Percentiles rank a stretch among this genome's conserved stretches.
Evolutionary conservation across 495 filamentous ascomycete genomes (phyloP).

Genomic region (Jackrogersella multiformis): DNA sequence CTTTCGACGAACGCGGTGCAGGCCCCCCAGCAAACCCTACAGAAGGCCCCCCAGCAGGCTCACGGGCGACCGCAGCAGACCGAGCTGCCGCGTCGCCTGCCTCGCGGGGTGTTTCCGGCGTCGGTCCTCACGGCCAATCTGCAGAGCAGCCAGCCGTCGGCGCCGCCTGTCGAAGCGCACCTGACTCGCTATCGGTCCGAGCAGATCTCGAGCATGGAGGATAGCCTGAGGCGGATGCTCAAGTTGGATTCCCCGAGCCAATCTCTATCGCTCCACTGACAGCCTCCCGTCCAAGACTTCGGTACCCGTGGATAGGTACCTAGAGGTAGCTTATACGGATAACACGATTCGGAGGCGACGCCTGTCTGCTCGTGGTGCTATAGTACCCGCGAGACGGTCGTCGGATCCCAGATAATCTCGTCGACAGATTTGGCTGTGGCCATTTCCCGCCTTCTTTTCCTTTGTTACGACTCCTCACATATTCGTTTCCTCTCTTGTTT

Average conservation of each 20-base stretch:
- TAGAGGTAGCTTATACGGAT: no score
- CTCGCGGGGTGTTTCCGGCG: constrained; percentile 38
- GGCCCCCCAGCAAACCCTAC: constrained; percentile 8
- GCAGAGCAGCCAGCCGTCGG: constrained; percentile 18
- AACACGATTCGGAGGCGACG: no score
- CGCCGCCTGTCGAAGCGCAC: constrained; percentile 22
- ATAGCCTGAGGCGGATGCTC: constrained; percentile 59
- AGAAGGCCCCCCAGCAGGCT: constrained; percentile 15
- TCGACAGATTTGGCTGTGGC: constrained; percentile 5
- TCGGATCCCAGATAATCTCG: not conserved
- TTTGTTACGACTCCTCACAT: constrained; percentile 4
- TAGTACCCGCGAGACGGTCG: constrained; percentile 13
- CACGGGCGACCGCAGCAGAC: constrained; percentile 7
- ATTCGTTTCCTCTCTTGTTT: constrained; percentile 27
- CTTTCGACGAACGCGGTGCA: not conserved
- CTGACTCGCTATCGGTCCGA: constrained; percentile 35
- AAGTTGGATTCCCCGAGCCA: constrained; percentile 51
- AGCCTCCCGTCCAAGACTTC: constrained; percentile 13
- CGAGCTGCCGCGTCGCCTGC: constrained; percentile 8
- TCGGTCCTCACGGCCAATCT: constrained; percentile 38
- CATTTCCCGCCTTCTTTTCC: constrained; percentile 12
- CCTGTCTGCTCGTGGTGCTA: constrained; percentile 33
- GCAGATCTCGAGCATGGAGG: constrained; percentile 57
- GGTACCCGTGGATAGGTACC: no score
- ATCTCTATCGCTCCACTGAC: constrained; percentile 14